A percentile compares a stretch with the other conserved stretches of the same genome.
These are phyloP conservation scores for Barnettozyma salicaria DNA, from an alignment of 805 yeast species.

Conservation along the genomic window DNA sequence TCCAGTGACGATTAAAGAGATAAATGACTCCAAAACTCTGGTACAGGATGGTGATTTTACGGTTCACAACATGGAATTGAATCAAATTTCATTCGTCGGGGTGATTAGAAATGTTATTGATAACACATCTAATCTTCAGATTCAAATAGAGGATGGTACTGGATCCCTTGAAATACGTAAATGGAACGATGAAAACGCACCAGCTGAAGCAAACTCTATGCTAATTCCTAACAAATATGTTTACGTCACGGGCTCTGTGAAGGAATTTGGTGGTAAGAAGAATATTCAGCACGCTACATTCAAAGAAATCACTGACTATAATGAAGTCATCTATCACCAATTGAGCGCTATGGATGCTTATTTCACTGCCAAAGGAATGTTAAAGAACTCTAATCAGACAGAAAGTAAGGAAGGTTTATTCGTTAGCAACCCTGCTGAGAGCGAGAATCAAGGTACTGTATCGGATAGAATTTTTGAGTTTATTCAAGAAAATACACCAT, in stretches of 20 bases:
- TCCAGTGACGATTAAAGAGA: slow-evolving; percentile 73
- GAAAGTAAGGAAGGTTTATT: slow-evolving; percentile 31
- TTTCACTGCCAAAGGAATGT: slow-evolving; percentile 46
- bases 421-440: slow-evolving; percentile 35
- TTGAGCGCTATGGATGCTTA: slow-evolving; percentile 56
- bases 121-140: slow-evolving; percentile 46
- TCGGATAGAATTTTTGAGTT: slow-evolving; percentile 44
- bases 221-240: slow-evolving; percentile 50
- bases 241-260: slow-evolving; percentile 48
- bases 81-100: slow-evolving; percentile 62
- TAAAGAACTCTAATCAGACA: slow-evolving; percentile 13
- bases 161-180: slow-evolving; percentile 58
- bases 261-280: slow-evolving; percentile 57
- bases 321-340: slow-evolving; percentile 63
- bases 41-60: slow-evolving; percentile 65
- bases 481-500: slow-evolving; percentile 43
- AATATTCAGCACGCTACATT: slow-evolving; percentile 60
- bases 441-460: slow-evolving; percentile 26
- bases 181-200: slow-evolving; percentile 48
- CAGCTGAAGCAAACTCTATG: slow-evolving; percentile 31
- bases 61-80: slow-evolving; percentile 53
- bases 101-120: slow-evolving; percentile 61
- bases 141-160: slow-evolving; percentile 76
- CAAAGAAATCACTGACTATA: slow-evolving; percentile 52
- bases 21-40: slow-evolving; percentile 51